Evolutionary conservation across 768 basidiomycete genomes (phyloP).

Genomic region (Tricholoma bakamatsutake): DNA sequence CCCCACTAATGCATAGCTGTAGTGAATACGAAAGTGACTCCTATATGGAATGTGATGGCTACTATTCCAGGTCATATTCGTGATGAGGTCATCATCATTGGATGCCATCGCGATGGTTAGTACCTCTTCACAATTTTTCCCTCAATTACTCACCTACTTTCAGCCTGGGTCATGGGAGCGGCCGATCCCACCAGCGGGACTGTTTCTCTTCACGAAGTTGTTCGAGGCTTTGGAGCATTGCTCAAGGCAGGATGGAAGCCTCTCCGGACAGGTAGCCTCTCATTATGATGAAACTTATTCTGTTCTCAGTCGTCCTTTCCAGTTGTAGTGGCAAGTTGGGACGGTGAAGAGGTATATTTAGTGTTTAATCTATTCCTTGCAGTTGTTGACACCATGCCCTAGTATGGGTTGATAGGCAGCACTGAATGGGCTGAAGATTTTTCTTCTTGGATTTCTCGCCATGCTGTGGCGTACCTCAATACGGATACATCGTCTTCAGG

Average conservation of each 20-base stretch:
- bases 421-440: conserved; percentile 97
- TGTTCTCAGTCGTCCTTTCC: background rate
- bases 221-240: conserved; percentile 68
- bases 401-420: conserved; percentile 72
- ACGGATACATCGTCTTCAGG: conserved; percentile 65
- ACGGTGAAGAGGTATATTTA: conserved; percentile 60
- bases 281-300: background rate
- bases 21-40: conserved; percentile 77
- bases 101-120: conserved; percentile 85
- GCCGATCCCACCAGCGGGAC: conserved; percentile 79
- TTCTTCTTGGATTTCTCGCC: conserved; percentile 65
- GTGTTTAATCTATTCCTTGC: background rate
- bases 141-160: background rate
- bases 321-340: conserved; percentile 71
- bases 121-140: background rate
- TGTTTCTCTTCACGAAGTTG: conserved; percentile 68
- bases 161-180: conserved; percentile 76
- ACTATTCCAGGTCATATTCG: conserved; percentile 78
- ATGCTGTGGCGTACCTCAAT: conserved; percentile 86
- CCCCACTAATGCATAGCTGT: background rate
- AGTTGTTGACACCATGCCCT: conserved; percentile 3
- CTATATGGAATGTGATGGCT: conserved; percentile 88
- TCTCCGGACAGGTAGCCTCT: conserved; percentile 45
- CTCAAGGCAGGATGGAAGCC: conserved; percentile 79
- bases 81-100: conserved; percentile 83